Base-by-base conservation (phyloP, 345 rosid species). In the Eutrema heterophyllum region DNA sequence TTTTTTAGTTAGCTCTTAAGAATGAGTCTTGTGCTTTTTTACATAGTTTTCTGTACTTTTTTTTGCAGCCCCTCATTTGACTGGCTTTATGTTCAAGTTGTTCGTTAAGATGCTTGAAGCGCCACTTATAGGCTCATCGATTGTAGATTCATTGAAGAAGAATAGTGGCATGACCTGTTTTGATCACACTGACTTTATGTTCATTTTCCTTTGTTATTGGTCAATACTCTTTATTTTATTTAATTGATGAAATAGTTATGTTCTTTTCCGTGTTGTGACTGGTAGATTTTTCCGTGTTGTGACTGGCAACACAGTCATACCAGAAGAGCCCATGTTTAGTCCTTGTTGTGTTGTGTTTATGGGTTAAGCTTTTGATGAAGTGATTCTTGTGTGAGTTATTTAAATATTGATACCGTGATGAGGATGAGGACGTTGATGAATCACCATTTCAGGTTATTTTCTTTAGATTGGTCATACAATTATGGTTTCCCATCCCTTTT, bases 241-340 rank as follows among this genome's bases (percentile, higher is more conserved):
- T 32, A n/a, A 9, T 5, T 59, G 38, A 50, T 58, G n/a, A 33
- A 33, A 35, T 65, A 14, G 29, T 14, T 24, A 30, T 39, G 55
- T 74, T 29, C 9, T 49, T 40, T 61, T 58, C 45, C 10, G 48
- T 64, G 48, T n/a, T n/a, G n/a, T n/a, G n/a, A 30, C 59, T 71
- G 56, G 49, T 80, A 92, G 97, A 54, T 86, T 70, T 77, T 92
- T 81, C 97, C 36, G 88, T 92, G 97, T 89, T 84, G 61, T 88
- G 79, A n/a, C n/a, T n/a, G n/a, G 80, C 70, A 76, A 85, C 74
- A 85, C 89, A 15, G 87, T 60, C 48, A 84, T 92, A 71, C 96
- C 97, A 6, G 97, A 92, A 80, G 73, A 80, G 45, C 97, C 97
- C 38, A 89, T 92, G 97, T 89, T 84, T 64, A 89, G 79, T n/a